Base-by-base conservation (phyloP, 2,329 filamentous ascomycete genomes). In the Alternaria burnsii region DNA sequence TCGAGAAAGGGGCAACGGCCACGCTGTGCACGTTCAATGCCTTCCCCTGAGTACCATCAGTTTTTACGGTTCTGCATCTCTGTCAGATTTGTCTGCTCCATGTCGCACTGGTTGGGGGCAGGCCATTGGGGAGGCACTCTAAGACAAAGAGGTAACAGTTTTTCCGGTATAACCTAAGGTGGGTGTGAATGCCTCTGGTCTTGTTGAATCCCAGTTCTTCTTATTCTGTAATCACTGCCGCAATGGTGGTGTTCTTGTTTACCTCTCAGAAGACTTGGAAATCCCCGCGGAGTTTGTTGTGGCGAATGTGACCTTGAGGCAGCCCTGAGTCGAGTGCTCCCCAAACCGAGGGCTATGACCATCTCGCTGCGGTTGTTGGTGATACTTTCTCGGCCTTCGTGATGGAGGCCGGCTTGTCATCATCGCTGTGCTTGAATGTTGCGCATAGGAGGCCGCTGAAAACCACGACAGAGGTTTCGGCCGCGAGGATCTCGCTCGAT, bases 41-140 rank as follows among this genome's bases (percentile, higher is more conserved):
- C 9, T 20, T n/a, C n/a, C 42, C 32, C 48, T 52, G 43, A 41
- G 4, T 12, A 40, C 24, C 16, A 16, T 61, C 47, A 53, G 54
- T 28, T 18, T 46, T 32, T n/a, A 24, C n/a, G 30, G 11, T 20
- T 30, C 34, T 53, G 42, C 28, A n/a, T 47, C 30, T 20, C 12
- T 36, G 10, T 47, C 32, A n/a, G 16, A 42, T 28, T 57, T 11
- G 22, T 44, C 47, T 30, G 24, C 46, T 34, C 46, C 47, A 28
- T 36, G 18, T 12, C 36, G 12, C 18, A 20, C n/a, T 14, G 20
- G 50, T 38, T 40, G 26, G n/a, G 10, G 20, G n/a, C 53, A 30
- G 43, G 26, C 26, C 24, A n/a, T 24, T 47, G 22, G 28, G 42
- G 40, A 41, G 43, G 43, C 14, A 12, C 24, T 30, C 8, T 26